Base-by-base conservation (phyloP, 179 eudicot genomes). In the Dionaea muscipula region DNA sequence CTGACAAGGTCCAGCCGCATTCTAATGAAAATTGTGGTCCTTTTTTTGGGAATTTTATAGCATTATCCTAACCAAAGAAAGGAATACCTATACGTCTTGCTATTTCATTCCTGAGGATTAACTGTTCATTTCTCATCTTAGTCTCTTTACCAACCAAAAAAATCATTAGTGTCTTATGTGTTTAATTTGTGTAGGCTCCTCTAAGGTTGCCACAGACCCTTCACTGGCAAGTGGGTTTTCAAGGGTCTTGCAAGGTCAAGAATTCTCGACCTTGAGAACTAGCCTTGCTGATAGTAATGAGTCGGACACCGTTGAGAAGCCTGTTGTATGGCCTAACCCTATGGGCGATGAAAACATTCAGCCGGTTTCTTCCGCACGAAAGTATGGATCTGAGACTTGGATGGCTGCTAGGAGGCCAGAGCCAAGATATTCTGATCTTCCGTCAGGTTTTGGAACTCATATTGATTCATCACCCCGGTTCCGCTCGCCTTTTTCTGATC, bases 181-280 rank as follows among this genome's bases (percentile, higher is more conserved):
- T 5, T 18, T 55, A 21, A 22, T 26, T 56, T 43, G 35, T 43
- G 41, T 50, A 86, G 95, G 81, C 72, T 75, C 78, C 26, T 67
- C 78, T 21, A 86, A 76, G 67, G 63, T 71, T 51, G 57, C 70
- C 24, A 68, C 67, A 59, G 90, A 90, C 71, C 79, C 79, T 75
- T 65, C 68, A 47, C 84, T 82, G 46, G 67, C 74, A 33, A 72
- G 71, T 66, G 88, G 80, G 56, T 72, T 77, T 57, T 57, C 83
- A 26, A 84, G 94, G 81, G 83, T 82, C 76, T 65, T 78, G 84
- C 98, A 91, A 82, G 86, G 90, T 78, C 95, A 86, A 84, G 98
- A 91, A 72, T 65, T 65, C 48, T 59, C 82, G 35, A 59, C 75
- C 76, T 65, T 82, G 72, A 75, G 81, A 72, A 78, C 79, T 54